Evolutionary conservation across 2,329 filamentous ascomycete genomes (phyloP).

Genomic region (Proliferodiscus dingleyae): DNA sequence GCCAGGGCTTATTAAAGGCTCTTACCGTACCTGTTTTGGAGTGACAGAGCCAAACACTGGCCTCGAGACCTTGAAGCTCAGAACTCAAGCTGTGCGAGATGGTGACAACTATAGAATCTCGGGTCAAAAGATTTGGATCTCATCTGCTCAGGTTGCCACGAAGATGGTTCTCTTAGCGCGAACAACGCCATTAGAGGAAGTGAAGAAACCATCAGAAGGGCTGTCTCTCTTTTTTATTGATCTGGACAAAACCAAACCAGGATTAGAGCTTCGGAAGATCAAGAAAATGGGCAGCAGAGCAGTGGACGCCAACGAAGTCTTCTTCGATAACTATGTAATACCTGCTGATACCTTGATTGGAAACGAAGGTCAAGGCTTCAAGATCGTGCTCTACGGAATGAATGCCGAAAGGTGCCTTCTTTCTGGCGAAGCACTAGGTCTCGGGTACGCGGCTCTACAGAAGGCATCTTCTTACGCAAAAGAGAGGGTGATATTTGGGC

Average conservation of each 20-base stretch:
- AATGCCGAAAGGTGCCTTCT: slow-evolving; percentile 73
- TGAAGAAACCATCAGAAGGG: slow-evolving; percentile 66
- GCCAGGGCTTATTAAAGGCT: slow-evolving; percentile 65
- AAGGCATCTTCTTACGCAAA: slow-evolving; percentile 61
- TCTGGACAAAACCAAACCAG: slow-evolving; percentile 55
- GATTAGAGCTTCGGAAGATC: slow-evolving; percentile 57
- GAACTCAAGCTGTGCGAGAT: slow-evolving; percentile 58
- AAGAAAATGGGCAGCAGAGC: slow-evolving; percentile 82
- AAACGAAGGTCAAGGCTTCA: slow-evolving; percentile 70
- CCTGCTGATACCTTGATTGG: slow-evolving; percentile 63
- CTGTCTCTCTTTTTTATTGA: slow-evolving; percentile 79
- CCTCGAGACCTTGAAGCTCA: slow-evolving; percentile 69
- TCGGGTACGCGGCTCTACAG: slow-evolving; percentile 67
- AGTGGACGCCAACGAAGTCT: slow-evolving; percentile 81
- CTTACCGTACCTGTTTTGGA: slow-evolving; percentile 72
- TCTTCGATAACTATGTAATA: slow-evolving; percentile 74
- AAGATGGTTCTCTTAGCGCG: slow-evolving; percentile 82
- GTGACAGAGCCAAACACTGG: slow-evolving; percentile 82
- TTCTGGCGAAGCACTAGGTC: slow-evolving; percentile 72
- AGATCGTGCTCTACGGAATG: slow-evolving; percentile 73
- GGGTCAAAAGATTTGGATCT: slow-evolving; percentile 88
- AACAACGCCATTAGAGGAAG: slow-evolving; percentile 64
- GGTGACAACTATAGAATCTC: slow-evolving; percentile 60
- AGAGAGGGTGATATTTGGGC: slow-evolving; percentile 60
- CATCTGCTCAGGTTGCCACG: slow-evolving; percentile 73